Percentiles rank a stretch among this genome's conserved stretches.
Conservation (phyloP, 129 eudicot species). For the Tagetes patula region DNA sequence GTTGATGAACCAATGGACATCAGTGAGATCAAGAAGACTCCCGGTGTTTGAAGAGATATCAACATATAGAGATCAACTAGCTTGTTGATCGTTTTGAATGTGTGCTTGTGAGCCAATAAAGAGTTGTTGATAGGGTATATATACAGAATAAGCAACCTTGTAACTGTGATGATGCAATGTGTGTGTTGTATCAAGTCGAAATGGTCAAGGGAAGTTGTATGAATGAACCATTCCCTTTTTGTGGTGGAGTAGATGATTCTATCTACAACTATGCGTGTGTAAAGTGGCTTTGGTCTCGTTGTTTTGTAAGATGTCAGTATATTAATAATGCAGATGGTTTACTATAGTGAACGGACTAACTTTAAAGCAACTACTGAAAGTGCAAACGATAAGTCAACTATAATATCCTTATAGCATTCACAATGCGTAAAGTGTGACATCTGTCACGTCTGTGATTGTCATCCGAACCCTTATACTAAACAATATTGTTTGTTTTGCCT, state of each 20-base stretch:
- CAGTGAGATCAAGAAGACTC: constrained; percentile 58
- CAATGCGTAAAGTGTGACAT: neutral
- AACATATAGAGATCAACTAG: constrained; percentile 67
- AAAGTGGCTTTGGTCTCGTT: neutral
- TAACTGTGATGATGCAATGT: neutral
- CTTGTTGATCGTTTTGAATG: constrained; percentile 54
- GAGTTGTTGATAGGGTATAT: constrained; percentile 21
- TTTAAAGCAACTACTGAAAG: no score
- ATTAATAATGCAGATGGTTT: no score
- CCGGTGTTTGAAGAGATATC: constrained; percentile 76
- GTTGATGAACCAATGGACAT: constrained; percentile 54
- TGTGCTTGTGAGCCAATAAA: constrained; percentile 21
- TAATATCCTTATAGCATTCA: neutral
- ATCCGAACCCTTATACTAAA: no score
- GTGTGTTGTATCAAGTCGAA: constrained; percentile 5
- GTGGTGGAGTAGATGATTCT: neutral
- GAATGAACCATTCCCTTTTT: neutral
- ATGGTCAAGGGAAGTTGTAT: neutral
- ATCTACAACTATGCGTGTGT: neutral
- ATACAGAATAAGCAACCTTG: constrained; percentile 10
- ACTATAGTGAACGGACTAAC: no score
- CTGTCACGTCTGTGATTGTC: no score
- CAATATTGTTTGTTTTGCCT: no score
- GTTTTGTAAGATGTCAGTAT: neutral
- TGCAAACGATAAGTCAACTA: neutral